phyloP scores from a whole-genome alignment of 2,329 filamentous ascomycete genomes.

The Piedraia hortae region DNA sequence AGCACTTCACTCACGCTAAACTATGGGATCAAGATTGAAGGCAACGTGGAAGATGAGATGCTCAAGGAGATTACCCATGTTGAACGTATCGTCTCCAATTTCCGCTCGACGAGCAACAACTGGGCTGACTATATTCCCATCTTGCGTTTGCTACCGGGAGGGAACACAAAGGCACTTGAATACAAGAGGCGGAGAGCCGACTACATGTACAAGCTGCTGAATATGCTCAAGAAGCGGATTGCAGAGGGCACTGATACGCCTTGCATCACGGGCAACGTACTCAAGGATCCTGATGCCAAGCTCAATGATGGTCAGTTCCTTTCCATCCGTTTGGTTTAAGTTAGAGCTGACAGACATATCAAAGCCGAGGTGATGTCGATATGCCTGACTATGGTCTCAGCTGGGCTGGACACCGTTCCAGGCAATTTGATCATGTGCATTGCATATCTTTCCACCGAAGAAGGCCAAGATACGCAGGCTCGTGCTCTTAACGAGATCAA shows the following conservation, averaged over 20 bases:
- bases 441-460: slow-evolving; percentile 39
- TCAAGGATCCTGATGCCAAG: slow-evolving; percentile 41
- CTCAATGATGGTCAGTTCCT: slow-evolving; percentile 34
- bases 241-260: slow-evolving; percentile 35
- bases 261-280: slow-evolving; percentile 41
- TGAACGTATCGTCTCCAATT: slow-evolving; percentile 47
- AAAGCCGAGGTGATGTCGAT: slow-evolving; percentile 52
- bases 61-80: slow-evolving; percentile 49
- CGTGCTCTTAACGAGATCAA: slow-evolving; percentile 43
- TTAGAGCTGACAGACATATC: not conserved
- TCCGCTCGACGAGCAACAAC: slow-evolving; percentile 55
- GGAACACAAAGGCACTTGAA: slow-evolving; percentile 33
- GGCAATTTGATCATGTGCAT: slow-evolving; percentile 58
- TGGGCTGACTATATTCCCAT: slow-evolving; percentile 57
- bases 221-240: slow-evolving; percentile 32
- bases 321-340: too few species aligned
- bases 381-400: slow-evolving; percentile 57
- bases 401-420: slow-evolving; percentile 56
- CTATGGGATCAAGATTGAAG: slow-evolving; percentile 51
- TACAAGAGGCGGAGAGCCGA: slow-evolving; percentile 41
- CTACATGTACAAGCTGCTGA: slow-evolving; percentile 32
- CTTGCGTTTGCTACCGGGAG: slow-evolving; percentile 33
- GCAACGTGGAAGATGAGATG: slow-evolving; percentile 36
- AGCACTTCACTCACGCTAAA: slow-evolving; percentile 55
- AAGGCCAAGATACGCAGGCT: slow-evolving; percentile 42